Conservation (phyloP, 495 filamentous ascomycete species). For the Neurospora sp. region DNA sequence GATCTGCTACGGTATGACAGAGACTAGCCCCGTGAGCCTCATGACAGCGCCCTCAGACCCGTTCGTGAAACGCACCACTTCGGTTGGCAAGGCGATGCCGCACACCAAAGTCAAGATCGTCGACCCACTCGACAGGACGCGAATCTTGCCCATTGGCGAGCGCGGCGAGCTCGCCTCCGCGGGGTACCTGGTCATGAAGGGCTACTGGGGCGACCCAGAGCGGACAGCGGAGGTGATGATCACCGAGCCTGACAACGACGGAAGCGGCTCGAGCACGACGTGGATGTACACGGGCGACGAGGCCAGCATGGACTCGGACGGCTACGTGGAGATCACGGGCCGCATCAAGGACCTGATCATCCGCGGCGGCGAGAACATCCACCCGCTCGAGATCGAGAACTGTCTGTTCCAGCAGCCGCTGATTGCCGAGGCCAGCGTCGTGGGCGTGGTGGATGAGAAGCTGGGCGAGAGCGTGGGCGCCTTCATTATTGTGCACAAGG, state of each 20-base stretch:
- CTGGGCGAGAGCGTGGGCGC: slow-evolving; percentile 84
- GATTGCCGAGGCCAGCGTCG: slow-evolving; percentile 67
- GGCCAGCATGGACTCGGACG: slow-evolving; percentile 68
- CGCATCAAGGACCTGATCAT: slow-evolving; percentile 89
- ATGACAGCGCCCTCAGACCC: slow-evolving; percentile 87
- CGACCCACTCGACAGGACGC: slow-evolving; percentile 42
- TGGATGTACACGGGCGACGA: slow-evolving; percentile 76
- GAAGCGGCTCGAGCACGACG: slow-evolving; percentile 19
- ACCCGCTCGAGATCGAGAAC: slow-evolving; percentile 89
- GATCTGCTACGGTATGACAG: slow-evolving; percentile 98
- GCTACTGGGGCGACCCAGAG: slow-evolving; percentile 69
- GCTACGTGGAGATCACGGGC: slow-evolving; percentile 53
- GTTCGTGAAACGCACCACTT: slow-evolving; percentile 63
- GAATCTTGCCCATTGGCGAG: slow-evolving; percentile 52
- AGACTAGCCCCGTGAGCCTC: slow-evolving; percentile 81
- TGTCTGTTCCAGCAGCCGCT: slow-evolving; percentile 64
- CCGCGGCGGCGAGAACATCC: slow-evolving; percentile 89
- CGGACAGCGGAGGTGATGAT: slow-evolving; percentile 62
- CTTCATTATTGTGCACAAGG: slow-evolving; percentile 55
- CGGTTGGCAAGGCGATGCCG: slow-evolving; percentile 69
- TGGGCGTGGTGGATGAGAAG: slow-evolving; percentile 71
- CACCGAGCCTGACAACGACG: slow-evolving; percentile 34
- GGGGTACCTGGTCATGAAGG: slow-evolving; percentile 85
- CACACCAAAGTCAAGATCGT: slow-evolving; percentile 77
- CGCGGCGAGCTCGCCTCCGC: slow-evolving; percentile 74